phyloP scores from a whole-genome alignment of 176 grass and related monocot genomes.

The Tillandsia leiboldiana region DNA sequence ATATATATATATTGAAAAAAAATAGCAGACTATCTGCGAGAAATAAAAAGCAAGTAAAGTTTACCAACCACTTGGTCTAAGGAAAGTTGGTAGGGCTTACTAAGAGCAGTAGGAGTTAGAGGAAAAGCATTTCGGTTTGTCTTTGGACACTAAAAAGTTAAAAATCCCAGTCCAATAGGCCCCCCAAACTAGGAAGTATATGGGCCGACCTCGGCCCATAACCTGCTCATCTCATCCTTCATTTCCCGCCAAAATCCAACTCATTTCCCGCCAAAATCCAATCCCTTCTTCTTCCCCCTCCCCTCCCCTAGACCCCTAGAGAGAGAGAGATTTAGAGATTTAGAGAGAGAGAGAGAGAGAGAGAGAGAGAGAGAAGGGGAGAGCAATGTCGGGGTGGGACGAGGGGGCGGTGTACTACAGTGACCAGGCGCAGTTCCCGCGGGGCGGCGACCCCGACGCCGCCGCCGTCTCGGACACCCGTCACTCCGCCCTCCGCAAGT shows the following conservation, averaged over 20 bases:
- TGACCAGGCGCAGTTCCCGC: conserved; percentile 92
- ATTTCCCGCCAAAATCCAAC: conserved; percentile 43
- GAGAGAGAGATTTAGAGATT: neutral
- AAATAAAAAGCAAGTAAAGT: too few species aligned
- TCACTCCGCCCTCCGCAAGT: conserved; percentile 91
- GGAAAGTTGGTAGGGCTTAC: too few species aligned
- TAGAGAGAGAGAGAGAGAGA: neutral
- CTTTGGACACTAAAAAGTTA: too few species aligned
- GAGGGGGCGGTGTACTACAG: conserved; percentile 99
- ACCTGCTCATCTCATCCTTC: neutral
- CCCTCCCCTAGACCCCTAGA: neutral
- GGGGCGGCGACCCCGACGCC: conserved; percentile 54
- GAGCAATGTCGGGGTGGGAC: conserved; percentile 87
- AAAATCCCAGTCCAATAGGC: too few species aligned
- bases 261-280: conserved; percentile 60
- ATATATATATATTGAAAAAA: too few species aligned
- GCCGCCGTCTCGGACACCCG: conserved; percentile 45
- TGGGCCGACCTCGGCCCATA: neutral
- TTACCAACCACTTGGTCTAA: too few species aligned
- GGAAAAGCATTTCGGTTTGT: too few species aligned
- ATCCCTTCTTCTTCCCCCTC: conserved; percentile 26
- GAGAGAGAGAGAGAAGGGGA: neutral
- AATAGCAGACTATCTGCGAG: too few species aligned
- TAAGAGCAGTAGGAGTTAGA: too few species aligned
- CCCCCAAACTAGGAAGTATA: neutral